Base-by-base conservation (phyloP, 495 filamentous ascomycete species). In the Penicillium lividum region DNA sequence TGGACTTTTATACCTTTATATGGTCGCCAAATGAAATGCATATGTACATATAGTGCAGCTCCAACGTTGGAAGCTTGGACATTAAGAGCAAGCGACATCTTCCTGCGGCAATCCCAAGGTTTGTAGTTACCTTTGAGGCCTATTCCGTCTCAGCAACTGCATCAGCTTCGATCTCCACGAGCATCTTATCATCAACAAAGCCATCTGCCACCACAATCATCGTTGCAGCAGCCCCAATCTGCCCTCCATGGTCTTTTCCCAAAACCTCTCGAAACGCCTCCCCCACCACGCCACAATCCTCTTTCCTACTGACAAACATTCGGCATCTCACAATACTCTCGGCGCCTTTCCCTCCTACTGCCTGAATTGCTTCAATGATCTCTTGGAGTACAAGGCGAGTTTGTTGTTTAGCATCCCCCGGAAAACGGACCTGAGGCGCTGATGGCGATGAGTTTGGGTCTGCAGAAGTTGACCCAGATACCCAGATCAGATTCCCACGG, bases 151-250 rank as follows among this genome's bases (percentile, higher is more conserved):
- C 40, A 4, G 69, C 61, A 54, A 79, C 62, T 22, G 76, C 78
- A 70, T 80, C 76, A 22, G 75, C 69, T 51, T 77, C 78, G 50
- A 81, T 68, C 57, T 80, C 77, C 18, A 77, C 75, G 30, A 76
- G 66, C 73, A 81, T 80, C n/a, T 68, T 66, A 56, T 71, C 61
- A 59, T 79, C 70, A 4, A 80, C 69, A 56, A 80, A 74, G 2
- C 77, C 74, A 54, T 64, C 65, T 8, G 68, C 60, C 7, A 76
- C 71, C 30, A 75, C 70, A 63, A 80, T 65, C 75, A 80, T 78
- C 11, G 68, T 80, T 13, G 76, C 74, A 15, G 69, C 76, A 4
- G 75, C 69, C 11, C 75, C 73, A 15, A 60, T 30, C 33, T 57
- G 46, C 7, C 56, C 65, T 5, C 64, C 57, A 16, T 63, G 62